Evolutionary conservation across 768 basidiomycete species (phyloP).

Genomic region (Clavaria fumosa): DNA sequence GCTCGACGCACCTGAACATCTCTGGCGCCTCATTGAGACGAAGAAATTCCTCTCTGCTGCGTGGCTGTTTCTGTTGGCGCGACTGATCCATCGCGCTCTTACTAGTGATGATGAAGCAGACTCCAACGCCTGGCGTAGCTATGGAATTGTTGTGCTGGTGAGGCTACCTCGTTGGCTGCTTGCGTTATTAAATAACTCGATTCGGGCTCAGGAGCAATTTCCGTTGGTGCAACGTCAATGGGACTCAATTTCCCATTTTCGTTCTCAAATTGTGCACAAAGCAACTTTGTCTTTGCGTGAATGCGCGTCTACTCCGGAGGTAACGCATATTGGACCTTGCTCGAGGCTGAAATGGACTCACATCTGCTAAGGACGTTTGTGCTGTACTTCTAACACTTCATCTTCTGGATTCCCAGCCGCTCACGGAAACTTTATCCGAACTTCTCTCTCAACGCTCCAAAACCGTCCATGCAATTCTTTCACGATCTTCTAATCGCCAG

Average conservation of each 20-base stretch:
- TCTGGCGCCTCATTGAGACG: slow-evolving; percentile 77
- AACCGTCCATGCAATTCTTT: slow-evolving; percentile 32
- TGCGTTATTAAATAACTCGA: not conserved
- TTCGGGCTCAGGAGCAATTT: slow-evolving; percentile 74
- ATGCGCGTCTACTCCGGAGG: slow-evolving; percentile 33
- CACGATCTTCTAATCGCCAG: slow-evolving; percentile 17
- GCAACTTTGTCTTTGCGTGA: slow-evolving; percentile 74
- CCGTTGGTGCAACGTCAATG: slow-evolving; percentile 86
- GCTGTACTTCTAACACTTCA: slow-evolving; percentile 72
- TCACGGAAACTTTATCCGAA: slow-evolving; percentile 54
- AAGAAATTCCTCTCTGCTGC: slow-evolving; percentile 71
- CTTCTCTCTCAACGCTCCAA: slow-evolving; percentile 59
- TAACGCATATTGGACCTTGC: slow-evolving; percentile 16
- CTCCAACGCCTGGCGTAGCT: slow-evolving; percentile 39
- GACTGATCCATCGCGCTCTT: slow-evolving; percentile 71
- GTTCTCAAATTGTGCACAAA: slow-evolving; percentile 76
- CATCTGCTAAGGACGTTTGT: slow-evolving; percentile 41
- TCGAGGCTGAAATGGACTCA: not conserved
- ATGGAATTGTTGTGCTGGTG: slow-evolving; percentile 51
- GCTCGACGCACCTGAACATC: slow-evolving; percentile 79
- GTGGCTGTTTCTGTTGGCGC: slow-evolving; percentile 74
- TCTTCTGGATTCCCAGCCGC: slow-evolving; percentile 75
- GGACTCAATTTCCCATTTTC: slow-evolving; percentile 79
- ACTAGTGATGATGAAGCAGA: slow-evolving; percentile 48
- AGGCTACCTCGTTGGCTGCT: slow-evolving; percentile 10